These are phyloP conservation scores for Neopestalotiopsis clavispora DNA, from an alignment of 2,329 filamentous ascomycete genomes.

Conservation along the genomic window DNA sequence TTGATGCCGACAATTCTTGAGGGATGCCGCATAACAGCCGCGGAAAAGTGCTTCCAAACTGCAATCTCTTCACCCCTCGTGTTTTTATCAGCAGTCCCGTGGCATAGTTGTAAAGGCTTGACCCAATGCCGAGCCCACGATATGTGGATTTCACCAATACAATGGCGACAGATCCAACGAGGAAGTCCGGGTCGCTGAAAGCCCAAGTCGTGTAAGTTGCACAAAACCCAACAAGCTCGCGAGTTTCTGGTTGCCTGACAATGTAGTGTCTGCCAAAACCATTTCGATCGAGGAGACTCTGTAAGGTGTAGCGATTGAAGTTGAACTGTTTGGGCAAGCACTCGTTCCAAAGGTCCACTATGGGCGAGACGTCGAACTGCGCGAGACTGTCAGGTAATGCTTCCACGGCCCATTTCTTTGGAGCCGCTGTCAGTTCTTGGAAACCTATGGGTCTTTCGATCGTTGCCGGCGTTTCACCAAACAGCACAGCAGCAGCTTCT, in stretches of 20 bases:
- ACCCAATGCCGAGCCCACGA: conserved; percentile 56
- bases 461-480: conserved; percentile 40
- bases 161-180: conserved; percentile 61
- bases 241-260: conserved; percentile 51
- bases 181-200: conserved; percentile 54
- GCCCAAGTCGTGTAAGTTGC: conserved; percentile 64
- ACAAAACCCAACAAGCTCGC: conserved; percentile 59
- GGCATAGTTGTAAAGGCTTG: conserved; percentile 57
- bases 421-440: conserved; percentile 34
- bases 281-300: conserved; percentile 54
- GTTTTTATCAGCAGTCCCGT: conserved; percentile 53
- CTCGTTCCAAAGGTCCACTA: conserved; percentile 53
- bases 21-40: conserved; percentile 61
- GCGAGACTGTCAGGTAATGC: conserved; percentile 46
- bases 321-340: conserved; percentile 51
- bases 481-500: conserved; percentile 56
- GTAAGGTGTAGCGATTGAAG: conserved; percentile 47
- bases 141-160: conserved; percentile 56
- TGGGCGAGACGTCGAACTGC: conserved; percentile 36
- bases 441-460: neutral
- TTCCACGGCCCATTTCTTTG: conserved; percentile 47
- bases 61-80: conserved; percentile 57
- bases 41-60: conserved; percentile 64
- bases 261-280: conserved; percentile 64
- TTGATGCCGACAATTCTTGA: conserved; percentile 39